These are phyloP conservation scores for Metarhizium brunneum DNA, from an alignment of 2,329 filamentous ascomycete species.

Conservation along the genomic window DNA sequence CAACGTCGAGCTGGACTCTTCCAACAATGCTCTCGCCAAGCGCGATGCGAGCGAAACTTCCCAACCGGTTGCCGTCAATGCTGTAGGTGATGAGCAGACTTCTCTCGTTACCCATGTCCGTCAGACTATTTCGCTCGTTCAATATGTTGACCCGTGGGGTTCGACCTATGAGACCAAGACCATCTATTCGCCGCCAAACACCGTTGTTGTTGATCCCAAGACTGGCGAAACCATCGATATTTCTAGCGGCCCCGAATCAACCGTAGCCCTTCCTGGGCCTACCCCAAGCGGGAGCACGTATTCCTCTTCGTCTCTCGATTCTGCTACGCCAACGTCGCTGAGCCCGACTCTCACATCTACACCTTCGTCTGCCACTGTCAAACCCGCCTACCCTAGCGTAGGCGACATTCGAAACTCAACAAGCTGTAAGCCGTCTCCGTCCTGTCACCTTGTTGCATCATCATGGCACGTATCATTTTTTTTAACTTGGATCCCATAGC, in stretches of 20 bases:
- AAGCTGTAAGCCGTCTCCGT: conserved; percentile 10
- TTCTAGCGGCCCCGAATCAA: conserved; percentile 15
- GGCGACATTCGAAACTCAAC: conserved; percentile 14
- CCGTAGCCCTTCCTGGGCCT: conserved; percentile 14
- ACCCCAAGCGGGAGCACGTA: conserved; percentile 13
- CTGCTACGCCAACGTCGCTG: not conserved
- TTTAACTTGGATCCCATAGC: not conserved
- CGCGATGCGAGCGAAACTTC: conserved; percentile 8
- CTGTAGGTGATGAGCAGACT: not conserved
- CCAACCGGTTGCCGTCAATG: conserved; percentile 7
- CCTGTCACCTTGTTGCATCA: not conserved
- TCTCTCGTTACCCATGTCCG: conserved; percentile 36
- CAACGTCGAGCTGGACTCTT: conserved; percentile 7
- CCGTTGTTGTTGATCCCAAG: conserved; percentile 25
- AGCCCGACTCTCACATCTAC: conserved; percentile 9
- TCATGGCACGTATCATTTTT: not conserved
- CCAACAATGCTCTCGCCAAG: conserved; percentile 6
- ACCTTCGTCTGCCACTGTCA: conserved; percentile 9
- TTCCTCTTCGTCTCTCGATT: conserved; percentile 9
- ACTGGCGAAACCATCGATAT: conserved; percentile 28
- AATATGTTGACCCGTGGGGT: conserved; percentile 40
- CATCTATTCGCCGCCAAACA: conserved; percentile 27
- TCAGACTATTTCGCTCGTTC: conserved; percentile 45
- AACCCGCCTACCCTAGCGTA: conserved; percentile 8
- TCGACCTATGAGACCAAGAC: conserved; percentile 35